Evolutionary conservation across 176 grass and related monocot species (phyloP).

Genomic region (Phyllostachys edulis): DNA sequence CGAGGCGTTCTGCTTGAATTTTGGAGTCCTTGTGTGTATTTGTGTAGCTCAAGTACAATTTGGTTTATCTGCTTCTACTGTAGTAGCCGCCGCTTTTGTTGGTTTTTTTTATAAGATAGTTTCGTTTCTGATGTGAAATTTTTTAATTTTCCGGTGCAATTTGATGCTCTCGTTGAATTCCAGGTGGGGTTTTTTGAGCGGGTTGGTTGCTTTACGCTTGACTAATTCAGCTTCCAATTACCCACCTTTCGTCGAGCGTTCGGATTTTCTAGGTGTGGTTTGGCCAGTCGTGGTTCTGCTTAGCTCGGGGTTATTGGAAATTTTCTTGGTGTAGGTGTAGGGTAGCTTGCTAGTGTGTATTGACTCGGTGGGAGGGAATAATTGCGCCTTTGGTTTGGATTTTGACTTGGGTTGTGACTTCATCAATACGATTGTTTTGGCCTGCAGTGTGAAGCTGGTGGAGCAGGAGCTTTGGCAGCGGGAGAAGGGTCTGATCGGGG

Average conservation of each 20-base stretch:
- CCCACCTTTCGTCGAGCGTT: not conserved
- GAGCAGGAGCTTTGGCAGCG: slow-evolving; percentile 98
- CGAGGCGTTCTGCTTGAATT: not conserved
- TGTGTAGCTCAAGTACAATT: not conserved
- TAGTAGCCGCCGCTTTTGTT: not conserved
- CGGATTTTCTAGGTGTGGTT: slow-evolving; percentile 16
- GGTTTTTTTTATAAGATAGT: not conserved
- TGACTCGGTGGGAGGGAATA: slow-evolving; percentile 2
- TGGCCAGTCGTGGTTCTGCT: not conserved
- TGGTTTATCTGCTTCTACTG: not conserved
- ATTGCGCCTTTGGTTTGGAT: not conserved
- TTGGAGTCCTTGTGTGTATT: not conserved
- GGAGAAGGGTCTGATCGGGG: slow-evolving; percentile 94
- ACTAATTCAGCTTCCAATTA: slow-evolving; percentile 15
- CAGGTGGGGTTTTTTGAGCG: not conserved
- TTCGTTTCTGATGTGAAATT: not conserved
- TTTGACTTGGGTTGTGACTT: slow-evolving; percentile 23
- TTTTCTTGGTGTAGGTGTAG: not conserved
- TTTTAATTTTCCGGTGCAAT: not conserved
- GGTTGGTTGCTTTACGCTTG: not conserved
- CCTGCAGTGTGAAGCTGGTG: slow-evolving; percentile 88
- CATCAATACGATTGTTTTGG: not conserved
- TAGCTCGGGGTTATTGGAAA: not conserved
- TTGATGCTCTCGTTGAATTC: slow-evolving; percentile 11
- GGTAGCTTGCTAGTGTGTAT: not conserved